Base-by-base conservation (phyloP, 2,329 filamentous ascomycete genomes). In the Teratosphaeria epicoccoides region DNA sequence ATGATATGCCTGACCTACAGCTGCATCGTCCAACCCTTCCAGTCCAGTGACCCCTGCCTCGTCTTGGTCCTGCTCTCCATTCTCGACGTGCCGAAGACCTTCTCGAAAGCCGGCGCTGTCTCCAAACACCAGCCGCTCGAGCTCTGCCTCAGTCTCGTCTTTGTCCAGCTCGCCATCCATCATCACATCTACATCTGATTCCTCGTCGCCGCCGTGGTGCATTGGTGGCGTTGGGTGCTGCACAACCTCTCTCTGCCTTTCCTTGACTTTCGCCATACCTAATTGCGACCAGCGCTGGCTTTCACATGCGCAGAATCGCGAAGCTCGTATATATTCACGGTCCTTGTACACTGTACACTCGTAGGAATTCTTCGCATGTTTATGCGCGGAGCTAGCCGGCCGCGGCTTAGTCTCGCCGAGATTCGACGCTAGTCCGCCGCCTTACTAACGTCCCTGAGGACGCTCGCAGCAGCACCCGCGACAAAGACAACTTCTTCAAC, bases 51-150 rank as follows among this genome's bases (percentile, higher is more conserved):
- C 52, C 17, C 50, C 58, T 2, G 62, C 66, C 9, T 77, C 75
- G 6, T 71, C 76, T 2, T 76, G 74, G 3, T 71, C 72, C 14
- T 71, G 70, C 2, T 67, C 71, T 3, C 57, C 59, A 69, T 43
- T 25, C 24, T 47, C 44, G 12, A 63, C 11, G 67, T 69, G 51
- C 72, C 85, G 85, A 49, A 97, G 73, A 43, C 84, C 84, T 52
- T 84, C 77, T 53, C 83, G 79, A 68, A 97, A 97, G 28, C 84
- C 87, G n/a, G 81, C 79, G 46, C 84, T 82, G 70, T 95, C 87
- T 51, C 93, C 93, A 56, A 98, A 87, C 3, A 98, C 86, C 56
- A 96, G 74, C 58, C 83, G 81, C 72, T 96, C 91, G 33, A 67
- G 54, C 60, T 67, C 64, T 53, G 57, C 55, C 55, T 67, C 64